Percentiles rank a stretch among this genome's conserved stretches.
Conservation (phyloP, 2,329 filamentous ascomycete genomes). For the Penicillium fuscoglaucum region DNA sequence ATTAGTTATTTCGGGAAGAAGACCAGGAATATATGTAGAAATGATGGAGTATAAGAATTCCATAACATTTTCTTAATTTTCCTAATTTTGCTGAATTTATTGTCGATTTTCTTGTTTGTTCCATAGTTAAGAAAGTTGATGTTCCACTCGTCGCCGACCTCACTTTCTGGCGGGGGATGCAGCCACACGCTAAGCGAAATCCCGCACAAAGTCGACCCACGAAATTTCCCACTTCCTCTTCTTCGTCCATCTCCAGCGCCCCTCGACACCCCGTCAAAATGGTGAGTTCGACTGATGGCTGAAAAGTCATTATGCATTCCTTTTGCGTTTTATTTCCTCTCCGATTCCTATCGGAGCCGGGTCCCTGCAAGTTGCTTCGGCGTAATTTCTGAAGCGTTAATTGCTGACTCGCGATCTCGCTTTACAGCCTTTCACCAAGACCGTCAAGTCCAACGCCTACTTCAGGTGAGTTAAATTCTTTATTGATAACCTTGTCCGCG, state of each 20-base stretch:
- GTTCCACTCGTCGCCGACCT: constrained; percentile 44
- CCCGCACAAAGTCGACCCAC: constrained; percentile 44
- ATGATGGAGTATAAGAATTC: not conserved
- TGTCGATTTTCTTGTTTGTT: not conserved
- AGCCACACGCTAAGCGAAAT: constrained; percentile 44
- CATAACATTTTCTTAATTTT: constrained; percentile 9
- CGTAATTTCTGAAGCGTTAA: constrained; percentile 91
- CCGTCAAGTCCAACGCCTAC: constrained; percentile 97
- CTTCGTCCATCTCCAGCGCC: constrained; percentile 36
- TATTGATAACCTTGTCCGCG: not conserved
- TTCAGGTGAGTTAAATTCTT: constrained; percentile 72
- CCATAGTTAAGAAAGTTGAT: constrained; percentile 6
- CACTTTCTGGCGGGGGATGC: constrained; percentile 36
- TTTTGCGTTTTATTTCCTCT: constrained; percentile 19
- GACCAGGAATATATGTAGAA: not conserved
- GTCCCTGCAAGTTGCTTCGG: constrained; percentile 99
- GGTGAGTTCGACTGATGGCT: constrained; percentile 42
- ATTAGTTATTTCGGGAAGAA: not conserved
- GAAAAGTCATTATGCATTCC: constrained; percentile 22
- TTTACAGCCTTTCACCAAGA: constrained; percentile 81
- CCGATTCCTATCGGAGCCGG: constrained; percentile 45
- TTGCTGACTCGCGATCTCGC: constrained; percentile 89
- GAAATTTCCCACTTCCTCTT: constrained; percentile 34
- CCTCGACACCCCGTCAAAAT: constrained; percentile 45
- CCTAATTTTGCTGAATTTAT: constrained; percentile 2